These are phyloP conservation scores for Sporothrix phasma DNA, from an alignment of 2,329 filamentous ascomycete species.

Conservation along the genomic window DNA sequence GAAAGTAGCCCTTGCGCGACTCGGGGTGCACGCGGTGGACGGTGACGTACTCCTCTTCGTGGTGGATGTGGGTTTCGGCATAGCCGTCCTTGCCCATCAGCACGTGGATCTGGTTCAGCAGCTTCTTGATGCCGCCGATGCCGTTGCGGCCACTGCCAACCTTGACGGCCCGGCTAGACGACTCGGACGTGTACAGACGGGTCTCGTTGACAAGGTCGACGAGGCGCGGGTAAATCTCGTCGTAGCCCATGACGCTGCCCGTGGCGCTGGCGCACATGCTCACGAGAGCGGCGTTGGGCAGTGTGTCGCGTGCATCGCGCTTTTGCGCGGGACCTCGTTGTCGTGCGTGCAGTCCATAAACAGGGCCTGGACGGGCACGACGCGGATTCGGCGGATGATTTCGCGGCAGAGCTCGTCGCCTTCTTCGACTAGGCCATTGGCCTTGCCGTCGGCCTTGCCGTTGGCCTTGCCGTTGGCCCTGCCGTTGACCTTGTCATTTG, in stretches of 20 bases:
- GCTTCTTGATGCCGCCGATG: slow-evolving; percentile 82
- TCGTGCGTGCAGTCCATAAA: slow-evolving; percentile 99
- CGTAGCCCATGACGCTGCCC: slow-evolving; percentile 95
- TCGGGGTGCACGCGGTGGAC: slow-evolving; percentile 90
- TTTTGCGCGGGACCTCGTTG: slow-evolving; percentile 93
- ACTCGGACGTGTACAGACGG: slow-evolving; percentile 69
- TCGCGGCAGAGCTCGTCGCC: slow-evolving; percentile 40
- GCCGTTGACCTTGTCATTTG: too few species aligned
- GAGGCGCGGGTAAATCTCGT: slow-evolving; percentile 87
- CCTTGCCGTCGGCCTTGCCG: background rate
- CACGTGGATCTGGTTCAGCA: slow-evolving; percentile 89
- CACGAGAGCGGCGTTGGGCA: slow-evolving; percentile 88
- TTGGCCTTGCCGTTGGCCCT: background rate
- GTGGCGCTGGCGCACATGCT: slow-evolving; percentile 92
- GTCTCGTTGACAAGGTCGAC: slow-evolving; percentile 91
- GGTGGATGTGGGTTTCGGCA: slow-evolving; percentile 91
- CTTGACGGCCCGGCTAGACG: slow-evolving; percentile 47
- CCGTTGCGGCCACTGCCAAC: slow-evolving; percentile 65
- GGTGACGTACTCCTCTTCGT: slow-evolving; percentile 92
- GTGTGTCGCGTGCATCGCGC: slow-evolving; percentile 82
- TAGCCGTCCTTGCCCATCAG: slow-evolving; percentile 94
- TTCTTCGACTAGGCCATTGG: slow-evolving; percentile 20
- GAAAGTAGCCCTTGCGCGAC: slow-evolving; percentile 85
- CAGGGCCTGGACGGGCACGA: slow-evolving; percentile 80
- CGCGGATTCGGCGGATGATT: slow-evolving; percentile 69